These are phyloP conservation scores for Aquilaria sinensis DNA, from an alignment of 345 rosid species.

Conservation along the genomic window DNA sequence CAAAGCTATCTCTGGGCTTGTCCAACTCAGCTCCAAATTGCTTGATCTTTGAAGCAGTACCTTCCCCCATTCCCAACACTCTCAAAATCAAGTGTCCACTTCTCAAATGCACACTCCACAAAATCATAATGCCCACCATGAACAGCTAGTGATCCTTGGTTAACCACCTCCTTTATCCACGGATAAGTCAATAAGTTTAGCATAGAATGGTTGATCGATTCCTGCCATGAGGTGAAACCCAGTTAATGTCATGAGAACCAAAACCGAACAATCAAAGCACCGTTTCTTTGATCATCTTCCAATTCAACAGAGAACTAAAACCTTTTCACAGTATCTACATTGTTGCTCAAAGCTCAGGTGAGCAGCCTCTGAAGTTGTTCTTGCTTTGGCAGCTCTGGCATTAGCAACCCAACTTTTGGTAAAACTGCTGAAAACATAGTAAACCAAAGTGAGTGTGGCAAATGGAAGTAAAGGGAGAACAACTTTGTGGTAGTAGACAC, in stretches of 20 bases:
- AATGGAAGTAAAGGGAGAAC: not conserved
- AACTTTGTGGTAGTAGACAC: slow-evolving; percentile 18
- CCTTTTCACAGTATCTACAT: slow-evolving; percentile 92
- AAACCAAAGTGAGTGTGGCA: slow-evolving; percentile 5
- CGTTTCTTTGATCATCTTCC: too few relatives aligned
- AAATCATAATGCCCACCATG: slow-evolving; percentile 72
- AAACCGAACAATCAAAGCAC: not conserved
- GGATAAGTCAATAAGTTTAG: slow-evolving; percentile 64
- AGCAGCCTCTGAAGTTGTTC: slow-evolving; percentile 54
- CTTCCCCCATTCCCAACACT: slow-evolving; percentile 14
- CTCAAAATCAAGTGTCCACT: slow-evolving; percentile 45
- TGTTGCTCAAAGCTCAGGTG: slow-evolving; percentile 71
- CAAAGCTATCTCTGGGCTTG: too few relatives aligned
- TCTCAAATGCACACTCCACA: slow-evolving; percentile 49
- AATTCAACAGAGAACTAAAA: slow-evolving; percentile 5
- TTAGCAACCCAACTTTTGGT: slow-evolving; percentile 75
- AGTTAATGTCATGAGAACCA: not conserved
- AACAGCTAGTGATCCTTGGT: slow-evolving; percentile 31
- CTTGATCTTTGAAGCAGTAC: slow-evolving; percentile 22
- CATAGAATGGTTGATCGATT: slow-evolving; percentile 53
- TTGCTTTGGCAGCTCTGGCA: slow-evolving; percentile 64
- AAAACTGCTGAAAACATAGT: slow-evolving; percentile 41
- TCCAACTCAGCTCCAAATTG: slow-evolving; percentile 39
- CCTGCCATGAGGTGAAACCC: slow-evolving; percentile 29
- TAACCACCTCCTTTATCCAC: slow-evolving; percentile 62